Conservation (phyloP, 2,329 filamentous ascomycete species). For the Pezicula neosporulosa region DNA sequence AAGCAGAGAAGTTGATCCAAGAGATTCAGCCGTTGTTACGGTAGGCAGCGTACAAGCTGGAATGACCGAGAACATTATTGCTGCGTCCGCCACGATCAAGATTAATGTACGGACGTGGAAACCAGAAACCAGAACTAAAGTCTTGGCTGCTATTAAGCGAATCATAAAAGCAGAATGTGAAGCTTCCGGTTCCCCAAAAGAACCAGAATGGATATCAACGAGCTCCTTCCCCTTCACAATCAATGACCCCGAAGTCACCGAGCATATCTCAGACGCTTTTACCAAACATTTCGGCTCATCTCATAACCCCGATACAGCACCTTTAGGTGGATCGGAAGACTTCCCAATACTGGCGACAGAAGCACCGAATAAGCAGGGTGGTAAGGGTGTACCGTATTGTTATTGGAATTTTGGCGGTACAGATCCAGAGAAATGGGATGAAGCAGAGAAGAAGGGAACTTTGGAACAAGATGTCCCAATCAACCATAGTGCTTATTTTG, state of each 20-base stretch:
- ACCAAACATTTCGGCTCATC: conserved; percentile 15
- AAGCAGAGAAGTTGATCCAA: conserved; percentile 33
- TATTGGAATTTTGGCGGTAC: conserved; percentile 57
- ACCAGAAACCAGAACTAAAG: conserved; percentile 26
- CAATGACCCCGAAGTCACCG: conserved; percentile 16
- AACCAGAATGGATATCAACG: conserved; percentile 14
- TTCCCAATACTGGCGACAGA: conserved; percentile 45
- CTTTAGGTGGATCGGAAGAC: conserved; percentile 20
- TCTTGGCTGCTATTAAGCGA: conserved; percentile 33
- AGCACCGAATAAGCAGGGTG: conserved; percentile 3
- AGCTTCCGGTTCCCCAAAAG: conserved; percentile 35
- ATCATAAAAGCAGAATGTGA: conserved; percentile 50
- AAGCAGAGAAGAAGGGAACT: conserved; percentile 38
- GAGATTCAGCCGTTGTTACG: conserved; percentile 40
- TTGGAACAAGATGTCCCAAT: conserved; percentile 46
- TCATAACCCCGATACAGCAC: conserved; percentile 9
- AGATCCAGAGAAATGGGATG: conserved; percentile 46
- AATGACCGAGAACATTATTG: conserved; percentile 40
- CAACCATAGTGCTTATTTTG: conserved; percentile 58
- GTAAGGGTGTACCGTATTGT: conserved; percentile 42
- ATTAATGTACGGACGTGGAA: conserved; percentile 37
- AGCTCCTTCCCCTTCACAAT: conserved; percentile 15
- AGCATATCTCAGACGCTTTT: conserved; percentile 10
- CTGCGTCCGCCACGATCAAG: conserved; percentile 35
- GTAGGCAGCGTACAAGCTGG: conserved; percentile 41